These are phyloP conservation scores for Penicillium palitans DNA, from an alignment of 2,329 filamentous ascomycete genomes.

Conservation along the genomic window DNA sequence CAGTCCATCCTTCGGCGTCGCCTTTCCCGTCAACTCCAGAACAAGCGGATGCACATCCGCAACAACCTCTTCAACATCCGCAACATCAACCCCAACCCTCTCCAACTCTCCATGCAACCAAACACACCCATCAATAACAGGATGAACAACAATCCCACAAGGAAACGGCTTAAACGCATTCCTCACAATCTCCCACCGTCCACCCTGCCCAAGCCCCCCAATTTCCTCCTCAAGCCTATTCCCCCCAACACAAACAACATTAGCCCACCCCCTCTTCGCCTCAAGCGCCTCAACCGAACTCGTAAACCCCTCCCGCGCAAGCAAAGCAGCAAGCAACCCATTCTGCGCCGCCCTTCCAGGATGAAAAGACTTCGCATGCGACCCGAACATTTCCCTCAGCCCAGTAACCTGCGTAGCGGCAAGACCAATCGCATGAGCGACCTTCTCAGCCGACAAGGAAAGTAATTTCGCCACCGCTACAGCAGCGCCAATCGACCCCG, in stretches of 20 bases:
- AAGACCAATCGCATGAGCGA: conserved; percentile 54
- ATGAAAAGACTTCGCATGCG: conserved; percentile 58
- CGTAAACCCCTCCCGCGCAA: conserved; percentile 53
- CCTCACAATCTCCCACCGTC: conserved; percentile 53
- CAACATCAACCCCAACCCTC: conserved; percentile 28
- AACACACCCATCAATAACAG: conserved; percentile 55
- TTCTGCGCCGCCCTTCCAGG: conserved; percentile 55
- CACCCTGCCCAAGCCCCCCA: conserved; percentile 31
- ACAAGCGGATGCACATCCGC: conserved; percentile 54
- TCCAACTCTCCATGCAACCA: conserved; percentile 47
- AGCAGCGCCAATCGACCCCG: conserved; percentile 55
- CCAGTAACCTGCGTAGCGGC: conserved; percentile 56
- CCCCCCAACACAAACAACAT: conserved; percentile 48
- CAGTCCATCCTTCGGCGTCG: conserved; percentile 50
- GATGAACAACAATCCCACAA: conserved; percentile 59
- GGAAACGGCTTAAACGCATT: conserved; percentile 61
- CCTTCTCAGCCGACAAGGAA: conserved; percentile 14
- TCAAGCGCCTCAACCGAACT: conserved; percentile 51
- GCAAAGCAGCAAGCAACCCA: conserved; percentile 50
- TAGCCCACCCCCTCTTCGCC: conserved; percentile 56
- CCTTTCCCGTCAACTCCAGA: conserved; percentile 55
- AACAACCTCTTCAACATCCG: conserved; percentile 44
- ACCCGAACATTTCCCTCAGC: conserved; percentile 39
- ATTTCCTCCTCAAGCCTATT: conserved; percentile 45
- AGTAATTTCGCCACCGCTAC: conserved; percentile 37